phyloP scores from a whole-genome alignment of 192 early-diverging fungal species.

The Anaeromyces robustus region DNA sequence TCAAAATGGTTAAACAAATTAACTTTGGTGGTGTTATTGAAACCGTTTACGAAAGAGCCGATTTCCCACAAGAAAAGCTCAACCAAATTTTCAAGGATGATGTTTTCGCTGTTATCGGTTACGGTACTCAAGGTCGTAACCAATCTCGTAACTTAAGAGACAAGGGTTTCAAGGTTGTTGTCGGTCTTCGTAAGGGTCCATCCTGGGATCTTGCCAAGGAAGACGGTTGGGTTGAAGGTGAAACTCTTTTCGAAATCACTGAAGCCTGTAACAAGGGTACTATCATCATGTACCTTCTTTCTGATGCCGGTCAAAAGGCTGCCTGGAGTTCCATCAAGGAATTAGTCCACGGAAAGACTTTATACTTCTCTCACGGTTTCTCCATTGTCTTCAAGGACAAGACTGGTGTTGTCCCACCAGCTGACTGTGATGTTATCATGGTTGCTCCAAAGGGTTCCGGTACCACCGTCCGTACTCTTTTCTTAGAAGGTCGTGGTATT shows the following conservation, averaged over 20 bases:
- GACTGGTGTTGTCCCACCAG: conserved; percentile 77
- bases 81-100: conserved; percentile 83
- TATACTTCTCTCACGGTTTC: conserved; percentile 97
- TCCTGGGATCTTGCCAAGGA: conserved; percentile 82
- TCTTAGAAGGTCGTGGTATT: conserved; percentile 92
- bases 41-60: conserved; percentile 82
- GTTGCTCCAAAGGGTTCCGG: conserved; percentile 96
- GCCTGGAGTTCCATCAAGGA: conserved; percentile 76
- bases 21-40: conserved; percentile 88
- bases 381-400: conserved; percentile 83
- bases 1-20: conserved; percentile 57
- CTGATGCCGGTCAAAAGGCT: conserved; percentile 89
- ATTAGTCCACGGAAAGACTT: conserved; percentile 86
- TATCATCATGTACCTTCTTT: conserved; percentile 63
- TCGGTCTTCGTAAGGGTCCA: conserved; percentile 78
- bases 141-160: conserved; percentile 89
- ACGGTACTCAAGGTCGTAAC: conserved; percentile 89
- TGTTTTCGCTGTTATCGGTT: conserved; percentile 79
- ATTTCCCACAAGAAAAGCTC: conserved; percentile 86
- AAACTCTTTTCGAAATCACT: conserved; percentile 85
- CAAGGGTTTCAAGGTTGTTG: conserved; percentile 89
- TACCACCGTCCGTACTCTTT: conserved; percentile 83
- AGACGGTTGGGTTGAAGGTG: conserved; percentile 90
- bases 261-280: conserved; percentile 81
- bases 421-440: conserved; percentile 87